Conservation (phyloP, 2,329 filamentous ascomycete genomes). For the Pseudogymnoascus sp. region DNA sequence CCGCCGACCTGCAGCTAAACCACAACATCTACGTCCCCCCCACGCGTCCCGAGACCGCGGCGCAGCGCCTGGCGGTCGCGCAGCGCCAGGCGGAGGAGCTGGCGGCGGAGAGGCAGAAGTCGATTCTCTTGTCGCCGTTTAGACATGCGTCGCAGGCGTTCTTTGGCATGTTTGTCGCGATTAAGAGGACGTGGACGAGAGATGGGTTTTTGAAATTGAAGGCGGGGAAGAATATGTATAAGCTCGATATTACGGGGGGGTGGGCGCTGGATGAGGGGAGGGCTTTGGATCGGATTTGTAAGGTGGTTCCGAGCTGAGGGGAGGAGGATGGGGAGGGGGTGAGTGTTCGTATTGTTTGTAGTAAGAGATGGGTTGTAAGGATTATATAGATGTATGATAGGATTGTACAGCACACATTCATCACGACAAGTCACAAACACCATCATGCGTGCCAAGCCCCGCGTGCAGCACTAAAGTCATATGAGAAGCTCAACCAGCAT, state of each 20-base stretch:
- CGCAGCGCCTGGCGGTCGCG: constrained; percentile 16
- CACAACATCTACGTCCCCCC: constrained; percentile 25
- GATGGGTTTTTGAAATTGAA: constrained; percentile 47
- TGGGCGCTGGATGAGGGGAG: constrained; percentile 52
- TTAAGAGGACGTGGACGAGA: constrained; percentile 45
- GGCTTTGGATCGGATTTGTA: constrained; percentile 41
- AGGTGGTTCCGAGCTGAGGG: neutral
- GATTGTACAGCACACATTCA: neutral
- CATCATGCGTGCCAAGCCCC: neutral
- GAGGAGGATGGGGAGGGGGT: neutral
- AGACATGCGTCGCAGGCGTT: constrained; percentile 39
- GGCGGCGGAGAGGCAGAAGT: constrained; percentile 34
- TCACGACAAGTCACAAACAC: neutral
- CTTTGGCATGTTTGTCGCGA: constrained; percentile 35
- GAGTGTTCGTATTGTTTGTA: neutral
- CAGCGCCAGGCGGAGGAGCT: constrained; percentile 27
- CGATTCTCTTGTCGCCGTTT: constrained; percentile 51
- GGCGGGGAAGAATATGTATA: constrained; percentile 43
- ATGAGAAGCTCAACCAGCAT: neutral
- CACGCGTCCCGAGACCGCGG: constrained; percentile 2
- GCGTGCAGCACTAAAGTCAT: neutral
- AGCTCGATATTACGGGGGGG: constrained; percentile 49
- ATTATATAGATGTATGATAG: neutral
- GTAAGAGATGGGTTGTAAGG: neutral
- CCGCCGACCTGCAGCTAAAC: constrained; percentile 17